phyloP scores from a whole-genome alignment of 805 yeast genomes.

The Clavispora fructus region DNA sequence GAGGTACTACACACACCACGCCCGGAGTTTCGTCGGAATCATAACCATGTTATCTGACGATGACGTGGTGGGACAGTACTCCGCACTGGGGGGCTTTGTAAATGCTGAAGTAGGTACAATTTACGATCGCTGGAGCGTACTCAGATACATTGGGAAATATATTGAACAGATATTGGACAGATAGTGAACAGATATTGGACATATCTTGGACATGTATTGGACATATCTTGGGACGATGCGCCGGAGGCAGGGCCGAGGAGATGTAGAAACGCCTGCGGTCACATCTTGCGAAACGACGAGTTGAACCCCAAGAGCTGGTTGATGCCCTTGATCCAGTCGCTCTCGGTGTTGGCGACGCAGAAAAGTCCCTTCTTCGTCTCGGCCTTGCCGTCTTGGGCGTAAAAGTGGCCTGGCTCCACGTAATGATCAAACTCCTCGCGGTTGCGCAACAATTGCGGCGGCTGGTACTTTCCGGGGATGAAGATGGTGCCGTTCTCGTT shows the following conservation, averaged over 20 bases:
- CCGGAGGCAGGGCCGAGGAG: background rate
- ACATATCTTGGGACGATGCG: too few species aligned
- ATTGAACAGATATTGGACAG: too few species aligned
- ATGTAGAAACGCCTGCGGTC: background rate
- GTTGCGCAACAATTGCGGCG: constrained; percentile 19
- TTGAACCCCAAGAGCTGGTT: constrained; percentile 88
- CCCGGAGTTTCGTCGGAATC: too few species aligned
- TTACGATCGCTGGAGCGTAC: too few species aligned
- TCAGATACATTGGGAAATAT: too few species aligned
- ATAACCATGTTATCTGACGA: too few species aligned
- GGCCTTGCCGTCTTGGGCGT: constrained; percentile 2
- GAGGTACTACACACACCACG: too few species aligned
- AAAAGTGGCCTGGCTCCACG: constrained; percentile 17
- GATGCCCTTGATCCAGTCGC: constrained; percentile 90
- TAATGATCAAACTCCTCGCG: constrained; percentile 15
- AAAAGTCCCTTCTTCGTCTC: constrained; percentile 56
- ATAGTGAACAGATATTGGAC: too few species aligned
- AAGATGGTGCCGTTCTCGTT: constrained; percentile 60
- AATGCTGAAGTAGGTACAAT: too few species aligned
- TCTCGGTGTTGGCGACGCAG: constrained; percentile 78
- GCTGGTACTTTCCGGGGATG: constrained; percentile 46
- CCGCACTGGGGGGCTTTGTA: too few species aligned
- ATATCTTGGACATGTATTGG: too few species aligned
- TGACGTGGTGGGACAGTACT: too few species aligned
- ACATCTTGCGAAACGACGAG: constrained; percentile 49